Percentiles rank a stretch among this genome's conserved stretches.
Conservation (phyloP, 257 asterid genomes). For the Gardenia jasminoides region DNA sequence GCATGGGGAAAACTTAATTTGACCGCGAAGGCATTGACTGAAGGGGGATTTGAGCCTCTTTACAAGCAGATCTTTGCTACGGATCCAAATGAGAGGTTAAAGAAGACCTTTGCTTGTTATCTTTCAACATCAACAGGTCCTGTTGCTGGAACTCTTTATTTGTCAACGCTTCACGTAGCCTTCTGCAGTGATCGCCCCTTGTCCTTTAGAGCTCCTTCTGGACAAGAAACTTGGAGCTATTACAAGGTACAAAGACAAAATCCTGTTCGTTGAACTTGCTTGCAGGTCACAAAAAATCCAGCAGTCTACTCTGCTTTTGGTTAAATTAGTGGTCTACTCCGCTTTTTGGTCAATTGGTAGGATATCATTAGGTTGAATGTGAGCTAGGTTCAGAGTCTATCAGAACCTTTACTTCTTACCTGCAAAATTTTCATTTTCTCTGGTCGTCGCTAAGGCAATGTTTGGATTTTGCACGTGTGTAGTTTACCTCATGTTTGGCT, state of each 20-base stretch:
- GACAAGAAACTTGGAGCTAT: neutral
- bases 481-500: too few species aligned
- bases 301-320: too few species aligned
- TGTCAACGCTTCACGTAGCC: neutral
- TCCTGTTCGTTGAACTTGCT: too few species aligned
- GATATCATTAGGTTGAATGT: too few species aligned
- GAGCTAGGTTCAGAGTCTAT: too few species aligned
- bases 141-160: neutral
- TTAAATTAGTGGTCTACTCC: too few species aligned
- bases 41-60: neutral
- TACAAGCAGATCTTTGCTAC: neutral
- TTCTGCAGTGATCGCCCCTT: neutral
- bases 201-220: neutral
- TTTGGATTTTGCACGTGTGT: too few species aligned
- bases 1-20: neutral
- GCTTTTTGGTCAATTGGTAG: too few species aligned
- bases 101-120: neutral
- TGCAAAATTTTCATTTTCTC: too few species aligned
- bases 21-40: neutral
- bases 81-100: neutral
- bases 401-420: too few species aligned
- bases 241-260: neutral
- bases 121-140: neutral
- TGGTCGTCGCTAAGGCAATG: too few species aligned
- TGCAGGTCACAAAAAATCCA: too few species aligned